A percentile compares a stretch with the other conserved stretches of the same genome.
phyloP scores from a whole-genome alignment of 2,329 filamentous ascomycete species.

The Malbranchea cinnamomea region DNA sequence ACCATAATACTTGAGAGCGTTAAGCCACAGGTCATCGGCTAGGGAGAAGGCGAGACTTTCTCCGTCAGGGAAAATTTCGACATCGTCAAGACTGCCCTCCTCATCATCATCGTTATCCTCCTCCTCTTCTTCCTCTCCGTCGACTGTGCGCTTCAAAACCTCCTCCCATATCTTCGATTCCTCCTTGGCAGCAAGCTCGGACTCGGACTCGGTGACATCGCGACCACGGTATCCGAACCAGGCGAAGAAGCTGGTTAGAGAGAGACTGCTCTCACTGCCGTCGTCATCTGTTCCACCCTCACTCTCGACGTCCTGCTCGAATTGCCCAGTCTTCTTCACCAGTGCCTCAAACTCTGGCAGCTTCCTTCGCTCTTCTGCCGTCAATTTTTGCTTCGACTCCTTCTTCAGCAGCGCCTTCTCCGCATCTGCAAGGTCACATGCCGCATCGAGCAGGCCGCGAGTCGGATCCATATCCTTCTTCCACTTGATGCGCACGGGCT shows the following conservation, averaged over 20 bases:
- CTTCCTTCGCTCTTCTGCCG: slow-evolving; percentile 35
- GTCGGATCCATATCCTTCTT: slow-evolving; percentile 77
- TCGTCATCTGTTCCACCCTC: slow-evolving; percentile 24
- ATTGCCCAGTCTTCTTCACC: slow-evolving; percentile 32
- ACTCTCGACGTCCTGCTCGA: slow-evolving; percentile 22
- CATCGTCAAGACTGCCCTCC: slow-evolving; percentile 48
- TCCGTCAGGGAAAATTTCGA: slow-evolving; percentile 78
- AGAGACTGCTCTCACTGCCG: slow-evolving; percentile 37
- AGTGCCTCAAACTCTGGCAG: slow-evolving; percentile 40
- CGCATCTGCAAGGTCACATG: slow-evolving; percentile 53
- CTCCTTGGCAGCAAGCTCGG: slow-evolving; percentile 43
- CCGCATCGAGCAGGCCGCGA: slow-evolving; percentile 60
- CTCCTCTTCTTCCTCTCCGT: slow-evolving; percentile 31
- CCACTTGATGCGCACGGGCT: slow-evolving; percentile 80
- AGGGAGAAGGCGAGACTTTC: slow-evolving; percentile 69
- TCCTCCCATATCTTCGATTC: slow-evolving; percentile 43
- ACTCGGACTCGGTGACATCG: slow-evolving; percentile 59
- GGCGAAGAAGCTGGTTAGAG: slow-evolving; percentile 66
- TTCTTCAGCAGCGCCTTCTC: slow-evolving; percentile 35
- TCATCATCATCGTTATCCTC: slow-evolving; percentile 47
- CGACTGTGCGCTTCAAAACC: slow-evolving; percentile 32
- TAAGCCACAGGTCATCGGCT: slow-evolving; percentile 77
- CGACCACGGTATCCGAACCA: slow-evolving; percentile 71
- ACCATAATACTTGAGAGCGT: slow-evolving; percentile 86
- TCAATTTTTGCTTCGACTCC: slow-evolving; percentile 17